Conservation (phyloP, 441 rosid genomes). For the Adansonia gregorii region DNA sequence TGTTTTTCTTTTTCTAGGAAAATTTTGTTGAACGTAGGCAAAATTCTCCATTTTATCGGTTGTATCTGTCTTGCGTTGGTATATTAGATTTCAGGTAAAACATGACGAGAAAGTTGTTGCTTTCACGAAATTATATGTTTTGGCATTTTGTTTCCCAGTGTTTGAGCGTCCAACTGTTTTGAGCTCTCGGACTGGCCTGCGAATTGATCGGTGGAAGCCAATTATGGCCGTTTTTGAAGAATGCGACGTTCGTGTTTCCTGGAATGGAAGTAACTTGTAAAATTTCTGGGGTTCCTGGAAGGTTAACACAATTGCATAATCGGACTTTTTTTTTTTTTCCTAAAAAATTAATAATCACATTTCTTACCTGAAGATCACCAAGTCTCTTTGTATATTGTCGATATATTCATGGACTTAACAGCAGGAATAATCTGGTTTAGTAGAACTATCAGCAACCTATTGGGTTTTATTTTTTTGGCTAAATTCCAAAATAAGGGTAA, state of each 20-base stretch:
- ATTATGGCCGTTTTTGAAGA: too few species aligned
- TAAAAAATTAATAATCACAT: too few species aligned
- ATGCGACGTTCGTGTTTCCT: too few species aligned
- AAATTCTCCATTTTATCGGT: background rate
- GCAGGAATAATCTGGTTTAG: background rate
- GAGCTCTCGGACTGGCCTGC: conserved; percentile 9
- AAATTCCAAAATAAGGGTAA: background rate
- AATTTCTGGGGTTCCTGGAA: too few species aligned
- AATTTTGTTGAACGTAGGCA: background rate
- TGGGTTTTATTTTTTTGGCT: background rate
- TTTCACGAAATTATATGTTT: background rate
- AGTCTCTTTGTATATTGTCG: too few species aligned
- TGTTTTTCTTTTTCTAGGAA: background rate
- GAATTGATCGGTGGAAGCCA: too few species aligned
- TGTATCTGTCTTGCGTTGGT: background rate
- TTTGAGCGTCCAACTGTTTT: background rate
- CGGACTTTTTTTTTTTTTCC: too few species aligned
- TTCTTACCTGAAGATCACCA: too few species aligned
- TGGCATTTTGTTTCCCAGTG: background rate
- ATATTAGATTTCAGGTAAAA: background rate
- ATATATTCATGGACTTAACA: background rate
- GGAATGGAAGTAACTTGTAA: too few species aligned
- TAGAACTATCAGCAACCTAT: background rate
- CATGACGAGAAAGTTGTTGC: background rate
- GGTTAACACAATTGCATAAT: too few species aligned